Conservation (phyloP, 768 basidiomycete species). For the Clitopilus hobsonii region DNA sequence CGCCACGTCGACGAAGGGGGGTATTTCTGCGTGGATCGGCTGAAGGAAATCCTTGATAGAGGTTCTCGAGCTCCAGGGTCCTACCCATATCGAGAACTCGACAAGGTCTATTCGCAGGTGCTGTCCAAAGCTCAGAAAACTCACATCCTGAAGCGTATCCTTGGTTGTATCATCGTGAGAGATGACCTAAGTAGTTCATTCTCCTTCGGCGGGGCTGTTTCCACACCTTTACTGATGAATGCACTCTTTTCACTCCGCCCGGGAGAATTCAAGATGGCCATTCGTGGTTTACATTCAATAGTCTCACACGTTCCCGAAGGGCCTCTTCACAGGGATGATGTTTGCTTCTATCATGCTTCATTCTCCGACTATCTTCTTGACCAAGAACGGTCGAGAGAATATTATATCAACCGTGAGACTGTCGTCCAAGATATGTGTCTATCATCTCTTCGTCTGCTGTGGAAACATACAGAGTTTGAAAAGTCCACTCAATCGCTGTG, state of each 20-base stretch:
- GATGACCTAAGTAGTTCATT: background rate
- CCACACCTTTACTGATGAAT: background rate
- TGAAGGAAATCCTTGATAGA: background rate
- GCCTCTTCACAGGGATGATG: background rate
- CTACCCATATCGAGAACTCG: constrained; percentile 2
- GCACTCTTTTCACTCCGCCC: background rate
- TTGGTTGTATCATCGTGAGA: background rate
- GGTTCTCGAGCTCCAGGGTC: background rate
- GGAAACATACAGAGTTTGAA: background rate
- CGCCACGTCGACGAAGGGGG: constrained; percentile 2
- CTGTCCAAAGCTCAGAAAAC: background rate
- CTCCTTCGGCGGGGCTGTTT: background rate
- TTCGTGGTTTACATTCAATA: constrained; percentile 4
- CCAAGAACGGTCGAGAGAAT: background rate
- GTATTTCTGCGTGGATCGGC: background rate
- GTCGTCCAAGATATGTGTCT: background rate
- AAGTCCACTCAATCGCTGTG: background rate
- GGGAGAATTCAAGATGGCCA: background rate
- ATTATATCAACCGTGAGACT: background rate
- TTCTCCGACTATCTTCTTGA: constrained; percentile 2
- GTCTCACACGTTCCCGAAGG: background rate
- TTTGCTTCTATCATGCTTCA: constrained; percentile 1
- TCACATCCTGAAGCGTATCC: background rate
- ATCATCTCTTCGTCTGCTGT: background rate
- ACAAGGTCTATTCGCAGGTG: constrained; percentile 1